phyloP scores from a whole-genome alignment of 2,329 filamentous ascomycete genomes.

The Cytospora paraplurivora region DNA sequence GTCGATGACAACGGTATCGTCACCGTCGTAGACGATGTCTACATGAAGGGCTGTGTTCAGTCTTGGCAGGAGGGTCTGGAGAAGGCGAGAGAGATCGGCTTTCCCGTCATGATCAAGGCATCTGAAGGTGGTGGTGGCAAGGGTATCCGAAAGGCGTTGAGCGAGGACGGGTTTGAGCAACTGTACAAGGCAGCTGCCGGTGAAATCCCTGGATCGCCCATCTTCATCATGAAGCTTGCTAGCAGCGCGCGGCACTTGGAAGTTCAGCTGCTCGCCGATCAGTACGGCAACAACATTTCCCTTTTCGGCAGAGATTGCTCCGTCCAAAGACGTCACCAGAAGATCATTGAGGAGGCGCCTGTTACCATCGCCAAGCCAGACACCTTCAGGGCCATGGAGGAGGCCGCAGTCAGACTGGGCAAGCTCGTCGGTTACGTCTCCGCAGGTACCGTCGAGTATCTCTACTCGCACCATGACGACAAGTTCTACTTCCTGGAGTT shows the following conservation, averaged over 20 bases:
- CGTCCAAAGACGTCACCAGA: conserved; percentile 96
- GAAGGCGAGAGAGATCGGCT: conserved; percentile 88
- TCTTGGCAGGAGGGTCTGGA: conserved; percentile 87
- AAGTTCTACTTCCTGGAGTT: conserved; percentile 99
- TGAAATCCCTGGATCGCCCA: conserved; percentile 97
- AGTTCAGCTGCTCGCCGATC: conserved; percentile 94
- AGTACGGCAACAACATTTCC: conserved; percentile 99
- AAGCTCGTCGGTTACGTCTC: conserved; percentile 97
- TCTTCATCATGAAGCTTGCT: conserved; percentile 99
- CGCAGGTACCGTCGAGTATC: conserved; percentile 96
- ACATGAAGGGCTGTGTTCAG: conserved; percentile 87
- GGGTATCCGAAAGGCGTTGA: conserved; percentile 93
- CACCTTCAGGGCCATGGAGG: conserved; percentile 96
- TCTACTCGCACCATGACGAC: conserved; percentile 96
- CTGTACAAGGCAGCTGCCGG: conserved; percentile 95
- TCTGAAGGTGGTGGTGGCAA: conserved; percentile 99
- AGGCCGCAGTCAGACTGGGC: conserved; percentile 90
- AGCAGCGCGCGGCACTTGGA: conserved; percentile 96
- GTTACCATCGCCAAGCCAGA: conserved; percentile 89
- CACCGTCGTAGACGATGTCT: conserved; percentile 83
- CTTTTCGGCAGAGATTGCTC: conserved; percentile 98
- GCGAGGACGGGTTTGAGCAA: conserved; percentile 79
- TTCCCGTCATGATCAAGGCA: conserved; percentile 99
- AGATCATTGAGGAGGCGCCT: conserved; percentile 98
- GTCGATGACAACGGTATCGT: conserved; percentile 85